Conservation (phyloP, 2,329 filamentous ascomycete genomes). For the Shiraia sp. region DNA sequence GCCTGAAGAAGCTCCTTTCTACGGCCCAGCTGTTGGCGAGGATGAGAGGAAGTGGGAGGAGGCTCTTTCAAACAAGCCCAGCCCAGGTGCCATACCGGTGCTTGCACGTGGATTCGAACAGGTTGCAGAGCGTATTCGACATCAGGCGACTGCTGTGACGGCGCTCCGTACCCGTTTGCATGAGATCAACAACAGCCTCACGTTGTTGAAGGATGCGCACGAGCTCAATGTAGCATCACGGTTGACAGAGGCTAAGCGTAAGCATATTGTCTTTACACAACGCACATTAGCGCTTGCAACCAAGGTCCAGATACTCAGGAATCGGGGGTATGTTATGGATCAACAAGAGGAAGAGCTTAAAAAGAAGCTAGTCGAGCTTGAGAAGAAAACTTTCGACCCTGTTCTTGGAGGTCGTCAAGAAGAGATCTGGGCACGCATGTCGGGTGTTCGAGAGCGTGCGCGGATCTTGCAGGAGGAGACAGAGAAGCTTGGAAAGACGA, state of each 20-base stretch:
- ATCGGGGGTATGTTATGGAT: constrained; percentile 79
- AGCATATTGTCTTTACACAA: constrained; percentile 73
- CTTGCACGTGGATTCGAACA: constrained; percentile 74
- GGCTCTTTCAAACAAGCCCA: constrained; percentile 78
- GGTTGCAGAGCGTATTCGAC: constrained; percentile 71
- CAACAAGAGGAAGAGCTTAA: constrained; percentile 78
- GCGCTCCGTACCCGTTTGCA: constrained; percentile 74
- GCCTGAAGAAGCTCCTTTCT: constrained; percentile 74
- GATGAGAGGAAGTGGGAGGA: constrained; percentile 83
- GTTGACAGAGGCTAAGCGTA: constrained; percentile 71
- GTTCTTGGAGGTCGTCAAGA: constrained; percentile 75
- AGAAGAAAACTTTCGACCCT: constrained; percentile 73
- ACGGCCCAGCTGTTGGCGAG: constrained; percentile 70
- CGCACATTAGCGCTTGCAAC: constrained; percentile 75
- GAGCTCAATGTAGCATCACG: constrained; percentile 76
- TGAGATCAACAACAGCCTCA: constrained; percentile 75
- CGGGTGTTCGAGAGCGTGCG: constrained; percentile 73
- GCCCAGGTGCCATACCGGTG: constrained; percentile 74
- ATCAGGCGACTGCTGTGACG: constrained; percentile 70
- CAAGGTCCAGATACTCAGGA: constrained; percentile 78
- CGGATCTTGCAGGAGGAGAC: constrained; percentile 74
- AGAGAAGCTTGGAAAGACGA: constrained; percentile 62
- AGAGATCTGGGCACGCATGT: constrained; percentile 83
- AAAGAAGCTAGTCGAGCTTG: constrained; percentile 69
- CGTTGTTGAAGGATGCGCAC: constrained; percentile 73